Base-by-base conservation (phyloP, 1,284 basidiomycete genomes). In the Leucoagaricus sp. region DNA sequence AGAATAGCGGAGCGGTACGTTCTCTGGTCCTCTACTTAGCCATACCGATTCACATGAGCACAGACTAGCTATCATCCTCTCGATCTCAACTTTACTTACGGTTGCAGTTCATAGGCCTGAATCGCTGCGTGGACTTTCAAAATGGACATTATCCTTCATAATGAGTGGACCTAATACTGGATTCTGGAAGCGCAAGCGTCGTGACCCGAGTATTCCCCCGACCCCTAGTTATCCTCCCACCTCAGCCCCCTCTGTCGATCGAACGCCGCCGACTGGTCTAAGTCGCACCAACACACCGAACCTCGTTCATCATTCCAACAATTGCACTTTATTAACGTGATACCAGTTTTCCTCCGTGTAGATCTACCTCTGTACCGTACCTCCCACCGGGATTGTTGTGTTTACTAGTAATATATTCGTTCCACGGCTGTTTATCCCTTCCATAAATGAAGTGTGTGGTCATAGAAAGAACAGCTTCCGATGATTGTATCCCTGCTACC, bases 381-480 rank as follows among this genome's bases (percentile, higher is more conserved):
- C n/a, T n/a, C n/a, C n/a, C n/a, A n/a, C n/a, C n/a, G n/a, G n/a
- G n/a, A 33, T 33, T 7, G 31, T 33, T 13, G 17, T 38, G 13
- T 38, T 4, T 38, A n/a, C 36, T n/a, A 9, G 19, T 36, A 19
- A 23, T 31, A 31, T 2, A 44, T n/a, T 40, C 19, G 29, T 31
- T 23, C n/a, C 21, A 31, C n/a, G 23, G 38, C 10, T 25, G 2
- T 25, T 71, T 70, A 90, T 50, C 80, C 87, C 52, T 73, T 75
- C 96, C 96, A 99, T 26, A 96, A 65, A 70, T 89, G 85, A 72
- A 98, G 69, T 23, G 78, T 73, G 67, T 95, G 91, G 70, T 99
- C 96, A 69, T 99, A 99, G 72, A 99, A 99, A 15, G 96, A 98
- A 69, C 94, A 97, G 66, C 90, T 96, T 23, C 87, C 94, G 29